Base-by-base conservation (phyloP, 441 rosid species). In the Pelargonium hybrid region DNA sequence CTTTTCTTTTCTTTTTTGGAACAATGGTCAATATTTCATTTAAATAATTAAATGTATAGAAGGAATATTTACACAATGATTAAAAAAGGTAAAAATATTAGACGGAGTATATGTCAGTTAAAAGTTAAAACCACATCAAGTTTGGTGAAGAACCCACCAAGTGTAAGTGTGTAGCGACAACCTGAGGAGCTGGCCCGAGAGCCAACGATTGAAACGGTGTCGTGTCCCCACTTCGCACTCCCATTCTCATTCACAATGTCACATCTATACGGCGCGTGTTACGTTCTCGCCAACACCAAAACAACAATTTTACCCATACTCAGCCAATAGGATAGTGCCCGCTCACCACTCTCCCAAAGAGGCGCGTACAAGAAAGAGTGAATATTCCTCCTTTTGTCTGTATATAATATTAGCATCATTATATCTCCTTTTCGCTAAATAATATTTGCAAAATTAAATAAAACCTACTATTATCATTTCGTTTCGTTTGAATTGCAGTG, bases 161-260 rank as follows among this genome's bases (percentile, higher is more conserved):
- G 43, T 6, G 43, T n/a, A n/a, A n/a, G n/a, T n/a, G n/a, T n/a
- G n/a, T 15, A 71, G 31, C 18, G 71, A 75, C 81, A 77, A 73
- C 75, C 72, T 8, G 31, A 48, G 63, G 45, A 76, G 45, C 76
- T 69, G 66, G 37, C 29, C 31, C 7, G 25, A 48, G 31, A 65
- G 54, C 2, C 0, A 4, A 18, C 43, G 41, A 37, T 14, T 3
- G 31, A 25, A 41, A 76, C 82, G 76, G 11, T 67, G 66, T 7
- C 84, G 81, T 75, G 65, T n/a, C 1, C 2, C 41, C 52, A 31
- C 54, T 29, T 61, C 23, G 21, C 65, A 18, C 29, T 34, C 26
- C 25, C 65, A 23, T 29, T 11, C 20, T 23, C 31, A 11, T 5
- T 1, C 56, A n/a, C n/a, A n/a, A n/a, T n/a, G n/a, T n/a, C n/a